Evolutionary conservation across 2,329 filamentous ascomycete genomes (phyloP), one percentile per base, ranked within the genome.

Genomic region (Hypoxylon sp.): DNA sequence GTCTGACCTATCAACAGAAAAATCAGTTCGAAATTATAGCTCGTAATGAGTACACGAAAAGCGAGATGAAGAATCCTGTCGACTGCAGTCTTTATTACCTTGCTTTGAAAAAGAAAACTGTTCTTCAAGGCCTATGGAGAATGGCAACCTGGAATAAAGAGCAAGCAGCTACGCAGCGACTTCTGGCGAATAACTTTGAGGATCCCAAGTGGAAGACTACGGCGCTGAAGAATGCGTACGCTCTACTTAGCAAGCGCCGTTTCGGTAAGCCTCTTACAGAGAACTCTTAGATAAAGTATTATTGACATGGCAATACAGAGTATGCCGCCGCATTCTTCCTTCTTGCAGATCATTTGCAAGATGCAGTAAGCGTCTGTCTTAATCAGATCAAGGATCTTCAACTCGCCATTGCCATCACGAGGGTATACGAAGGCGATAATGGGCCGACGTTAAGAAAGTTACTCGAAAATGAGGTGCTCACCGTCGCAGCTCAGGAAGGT

Each of bases 321-420:
- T 99, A 99, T 76, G 94, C 96, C 2, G 96, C 95, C 0, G 92
- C 96, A 0, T 99, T 98, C 81, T 99, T 99, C 82, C 84, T 99
- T 5, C 85, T 99, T 1, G 97, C 93, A 1, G 94, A 94, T 71
- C 91, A 91, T 74, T 83, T 97, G 0, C 89, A 91, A 60, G 94
- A 97, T 77, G 95, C 96, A 0, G 91, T 96, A 57, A 92, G 91
- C 70, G 90, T 99, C 17, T 93, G 97, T 70, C 83, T 94, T 13
- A 94, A 93, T 68, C 94, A 98, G 76, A 85, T 98, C 38, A 90
- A 92, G 64, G 97, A 99, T 76, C 81, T 96, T 21, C 94, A 98
- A 76, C 88, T 99, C 32, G 96, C 95, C 2, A 91, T 99, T 66
- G 91, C 94, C 6, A 90, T 99, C 17, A 88, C 93, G 1, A 88